Evolutionary conservation across 768 basidiomycete species (phyloP).

Genomic region (Leucocoprinus birnbaumii): DNA sequence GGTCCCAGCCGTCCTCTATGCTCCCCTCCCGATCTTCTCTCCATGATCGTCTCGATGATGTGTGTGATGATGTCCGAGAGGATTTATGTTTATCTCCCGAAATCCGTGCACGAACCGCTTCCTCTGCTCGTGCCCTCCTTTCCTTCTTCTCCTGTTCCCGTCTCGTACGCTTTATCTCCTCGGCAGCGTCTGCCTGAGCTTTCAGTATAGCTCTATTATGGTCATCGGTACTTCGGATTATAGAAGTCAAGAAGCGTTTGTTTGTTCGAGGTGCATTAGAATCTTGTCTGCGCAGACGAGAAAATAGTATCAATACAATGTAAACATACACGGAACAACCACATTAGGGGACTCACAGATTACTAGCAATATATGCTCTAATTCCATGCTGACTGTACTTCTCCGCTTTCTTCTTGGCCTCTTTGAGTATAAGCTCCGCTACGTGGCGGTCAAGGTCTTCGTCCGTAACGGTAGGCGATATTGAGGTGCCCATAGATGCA

Average conservation of each 20-base stretch:
- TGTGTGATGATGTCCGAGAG: not conserved
- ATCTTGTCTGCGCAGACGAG: conserved; percentile 1
- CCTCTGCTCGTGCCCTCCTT: conserved; percentile 65
- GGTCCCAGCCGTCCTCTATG: conserved; percentile 45
- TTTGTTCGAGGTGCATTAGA: conserved; percentile 73
- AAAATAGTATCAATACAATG: not conserved
- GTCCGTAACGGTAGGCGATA: conserved; percentile 59
- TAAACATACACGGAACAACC: not conserved
- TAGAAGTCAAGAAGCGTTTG: conserved; percentile 78
- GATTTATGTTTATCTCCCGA: conserved; percentile 2
- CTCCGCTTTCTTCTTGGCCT: conserved; percentile 90
- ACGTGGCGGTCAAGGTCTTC: conserved; percentile 91
- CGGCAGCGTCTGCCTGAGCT: conserved; percentile 68
- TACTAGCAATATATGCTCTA: conserved; percentile 66
- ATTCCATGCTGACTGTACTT: conserved; percentile 76
- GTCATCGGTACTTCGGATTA: conserved; percentile 92
- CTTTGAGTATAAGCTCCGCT: conserved; percentile 86
- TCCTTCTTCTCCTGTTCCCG: conserved; percentile 66
- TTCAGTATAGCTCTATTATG: conserved; percentile 86
- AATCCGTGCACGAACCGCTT: conserved; percentile 47
- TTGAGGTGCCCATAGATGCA: conserved; percentile 70
- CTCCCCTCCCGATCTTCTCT: conserved; percentile 13
- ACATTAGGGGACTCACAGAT: conserved; percentile 33
- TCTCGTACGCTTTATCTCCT: conserved; percentile 66
- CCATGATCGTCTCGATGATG: conserved; percentile 11